Percentiles rank a stretch among this genome's conserved stretches.
Conservation (phyloP, 73 alveolate species). For the Paramecium primaurelia region DNA sequence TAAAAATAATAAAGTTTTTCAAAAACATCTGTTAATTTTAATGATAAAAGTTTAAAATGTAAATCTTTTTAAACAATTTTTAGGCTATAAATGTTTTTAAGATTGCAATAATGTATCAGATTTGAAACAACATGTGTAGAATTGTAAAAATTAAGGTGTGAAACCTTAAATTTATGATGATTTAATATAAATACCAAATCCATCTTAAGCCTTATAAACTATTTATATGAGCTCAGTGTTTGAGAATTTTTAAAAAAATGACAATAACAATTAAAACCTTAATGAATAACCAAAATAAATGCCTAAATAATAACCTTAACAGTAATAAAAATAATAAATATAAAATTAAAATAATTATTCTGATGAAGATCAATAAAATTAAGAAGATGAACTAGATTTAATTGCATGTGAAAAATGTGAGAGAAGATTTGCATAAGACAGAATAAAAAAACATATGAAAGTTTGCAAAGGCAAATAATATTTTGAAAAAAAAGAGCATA, state of each 20-base stretch:
- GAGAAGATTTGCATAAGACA: conserved; percentile 61
- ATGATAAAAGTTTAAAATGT: background rate
- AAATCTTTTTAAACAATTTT: background rate
- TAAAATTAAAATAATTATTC: background rate
- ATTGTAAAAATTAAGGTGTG: background rate
- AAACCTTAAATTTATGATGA: conserved; percentile 33
- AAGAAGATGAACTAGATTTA: conserved; percentile 28
- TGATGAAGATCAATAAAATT: background rate
- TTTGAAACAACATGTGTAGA: background rate
- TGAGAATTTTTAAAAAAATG: background rate
- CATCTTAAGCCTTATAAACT: background rate
- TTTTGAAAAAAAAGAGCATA: conserved; percentile 32
- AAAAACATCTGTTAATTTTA: background rate
- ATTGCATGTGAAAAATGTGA: conserved; percentile 62
- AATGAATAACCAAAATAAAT: background rate
- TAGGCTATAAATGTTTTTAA: conserved; percentile 24
- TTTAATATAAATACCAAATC: background rate
- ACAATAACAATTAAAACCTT: background rate
- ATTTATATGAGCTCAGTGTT: background rate
- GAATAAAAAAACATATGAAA: conserved; percentile 56
- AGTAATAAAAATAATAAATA: background rate
- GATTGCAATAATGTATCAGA: background rate
- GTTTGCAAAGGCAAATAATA: conserved; percentile 55
- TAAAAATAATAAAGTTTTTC: background rate
- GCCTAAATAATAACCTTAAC: background rate